Base-by-base conservation (phyloP, 2,329 filamentous ascomycete species). In the Saccharata proteae region DNA sequence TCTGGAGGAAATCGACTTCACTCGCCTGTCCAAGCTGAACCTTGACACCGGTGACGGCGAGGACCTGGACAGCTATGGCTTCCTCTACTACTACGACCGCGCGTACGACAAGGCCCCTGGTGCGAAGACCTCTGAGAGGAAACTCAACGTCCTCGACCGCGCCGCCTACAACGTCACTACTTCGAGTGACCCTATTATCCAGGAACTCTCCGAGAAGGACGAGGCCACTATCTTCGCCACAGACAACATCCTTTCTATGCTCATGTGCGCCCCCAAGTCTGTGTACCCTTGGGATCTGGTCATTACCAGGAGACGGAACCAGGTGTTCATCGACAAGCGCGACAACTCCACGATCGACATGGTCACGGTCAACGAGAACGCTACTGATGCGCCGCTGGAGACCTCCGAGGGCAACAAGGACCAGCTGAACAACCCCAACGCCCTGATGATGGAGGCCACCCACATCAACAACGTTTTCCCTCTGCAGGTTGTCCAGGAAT, bases 401-500 rank as follows among this genome's bases (percentile, higher is more conserved):
- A 75, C 80, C 16, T 77, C 83, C 35, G 88, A 96, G 51, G 83
- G 83, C 48, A 85, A 83, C 67, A 92, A 93, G 64, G 90, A 98
- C 55, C 68, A 72, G 43, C 80, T 98, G 62, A 98, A 98, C 73
- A 85, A 85, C 52, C 90, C 90, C n/a, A 65, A 68, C 34, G 84
- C 86, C 32, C 76, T 98, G 36, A 88, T 92, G 51, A 80, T 94
- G 59, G 90, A 98, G 64, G 90, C 90, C 34, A 98, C 90, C 31
- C 92, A 94, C 67, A 98, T 98, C 73, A 98, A 98, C 74, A 90
- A 96, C 72, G 93, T 96, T 69, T 98, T 98, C 59, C 81, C 84
- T 46, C 83, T 93, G 60, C 90, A 98, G 67, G 84, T 92, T 30
- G 86, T 98, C 43, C 61, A 74, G 47, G 90, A 98, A 67, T 80